Evolutionary conservation across 2,329 filamentous ascomycete genomes (phyloP).

Genomic region (Lasiodiplodia citricola): DNA sequence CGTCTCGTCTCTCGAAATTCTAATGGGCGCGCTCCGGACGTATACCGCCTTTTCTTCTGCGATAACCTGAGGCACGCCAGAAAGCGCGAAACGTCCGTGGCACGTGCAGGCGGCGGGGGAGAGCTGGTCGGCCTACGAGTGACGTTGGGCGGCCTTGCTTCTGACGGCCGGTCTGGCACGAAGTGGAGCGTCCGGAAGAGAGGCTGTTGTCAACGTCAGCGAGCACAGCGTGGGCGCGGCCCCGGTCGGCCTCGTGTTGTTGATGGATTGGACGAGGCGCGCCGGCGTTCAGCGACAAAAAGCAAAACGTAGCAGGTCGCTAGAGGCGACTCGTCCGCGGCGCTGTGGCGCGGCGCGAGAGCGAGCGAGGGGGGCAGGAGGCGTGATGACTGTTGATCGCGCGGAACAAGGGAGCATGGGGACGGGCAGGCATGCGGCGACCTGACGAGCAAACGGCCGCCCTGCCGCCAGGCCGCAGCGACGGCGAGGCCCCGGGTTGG

Average conservation of each 20-base stretch:
- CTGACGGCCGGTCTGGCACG: constrained; percentile 12
- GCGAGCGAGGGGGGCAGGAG: constrained; percentile 14
- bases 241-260: constrained; percentile 26
- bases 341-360: constrained; percentile 18
- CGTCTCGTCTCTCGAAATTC: constrained; percentile 8
- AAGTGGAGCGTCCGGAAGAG: constrained; percentile 14
- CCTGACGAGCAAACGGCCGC: constrained; percentile 15
- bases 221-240: constrained; percentile 17
- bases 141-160: constrained; percentile 21
- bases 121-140: constrained; percentile 12
- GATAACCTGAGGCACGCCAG: constrained; percentile 21
- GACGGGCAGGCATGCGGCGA: constrained; percentile 14
- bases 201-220: constrained; percentile 13
- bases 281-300: constrained; percentile 21
- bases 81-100: constrained; percentile 24
- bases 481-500: constrained; percentile 12
- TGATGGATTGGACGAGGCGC: constrained; percentile 25
- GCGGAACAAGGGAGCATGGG: constrained; percentile 9
- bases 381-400: constrained; percentile 21
- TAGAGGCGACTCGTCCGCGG: constrained; percentile 17
- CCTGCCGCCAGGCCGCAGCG: constrained; percentile 4
- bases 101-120: constrained; percentile 11
- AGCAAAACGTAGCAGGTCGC: constrained; percentile 22
- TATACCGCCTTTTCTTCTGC: constrained; percentile 20
- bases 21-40: constrained; percentile 9